Base-by-base conservation (phyloP, 2,329 filamentous ascomycete species). In the Colletotrichum chrysophilum region DNA sequence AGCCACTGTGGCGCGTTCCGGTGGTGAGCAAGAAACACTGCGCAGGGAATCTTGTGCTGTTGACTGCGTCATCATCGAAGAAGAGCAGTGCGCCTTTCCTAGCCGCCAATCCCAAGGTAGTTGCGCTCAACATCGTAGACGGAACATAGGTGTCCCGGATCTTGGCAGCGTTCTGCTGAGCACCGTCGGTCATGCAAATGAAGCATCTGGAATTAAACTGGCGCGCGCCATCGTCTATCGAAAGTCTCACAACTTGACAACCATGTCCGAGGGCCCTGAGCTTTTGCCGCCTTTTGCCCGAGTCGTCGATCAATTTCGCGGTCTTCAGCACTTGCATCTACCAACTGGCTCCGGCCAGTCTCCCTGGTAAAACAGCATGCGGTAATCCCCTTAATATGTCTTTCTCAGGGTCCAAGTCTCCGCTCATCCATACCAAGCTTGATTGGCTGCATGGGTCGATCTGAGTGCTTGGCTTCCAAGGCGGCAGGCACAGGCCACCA, bases 361-460 rank as follows among this genome's bases (percentile, higher is more conserved):
- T 66, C 60, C 67, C 55, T 55, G 62, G 58, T 32, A 62, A 68
- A 61, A 62, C 65, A 36, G 6, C 36, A 30, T 28, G 26, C 34
- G 69, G 43, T 38, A 30, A 26, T 67, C 52, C 62, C 67, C 26
- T 61, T 43, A 28, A 28, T 28, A 9, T 30, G 28, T 71, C 68
- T 66, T 75, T 66, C 69, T 75, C 68, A 75, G 61, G 55, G 67
- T 71, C 68, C 58, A 75, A 32, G 52, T 71, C 30, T 52, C 24
- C 16, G 56, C 30, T 30, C 67, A 48, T n/a, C 14, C 30, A 36
- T 52, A 28, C 21, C 18, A 61, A 24, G 26, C 36, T 58, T 72
- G 68, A 75, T 75, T 75, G 72, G 72, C n/a, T 71, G 36, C 16
- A 24, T 16, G 8, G 14, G 61, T 62, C 61, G 55, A 72, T 62